Conservation (phyloP, 169 alveolate genomes). For the Sarcocystis neurona region DNA sequence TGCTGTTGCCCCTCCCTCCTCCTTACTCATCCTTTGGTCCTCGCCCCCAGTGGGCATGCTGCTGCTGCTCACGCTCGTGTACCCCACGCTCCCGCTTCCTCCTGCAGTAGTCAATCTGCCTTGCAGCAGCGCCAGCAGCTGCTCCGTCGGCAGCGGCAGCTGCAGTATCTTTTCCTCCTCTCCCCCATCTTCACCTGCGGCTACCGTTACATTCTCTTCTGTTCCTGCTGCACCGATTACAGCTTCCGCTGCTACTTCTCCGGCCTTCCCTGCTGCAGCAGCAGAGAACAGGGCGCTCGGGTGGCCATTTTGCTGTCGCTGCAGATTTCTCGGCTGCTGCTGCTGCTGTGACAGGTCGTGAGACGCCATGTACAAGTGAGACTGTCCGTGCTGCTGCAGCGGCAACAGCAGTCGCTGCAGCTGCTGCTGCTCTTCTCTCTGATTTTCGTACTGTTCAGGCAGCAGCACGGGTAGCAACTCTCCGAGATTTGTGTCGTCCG, state of each 20-base stretch:
- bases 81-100: neutral
- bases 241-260: neutral
- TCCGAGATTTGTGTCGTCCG: neutral
- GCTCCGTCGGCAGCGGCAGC: constrained; percentile 7
- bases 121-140: neutral
- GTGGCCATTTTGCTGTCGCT: neutral
- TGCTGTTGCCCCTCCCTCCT: too few relatives aligned
- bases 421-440: too few relatives aligned
- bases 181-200: neutral
- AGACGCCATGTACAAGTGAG: neutral
- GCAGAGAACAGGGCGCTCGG: neutral
- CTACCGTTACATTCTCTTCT: neutral
- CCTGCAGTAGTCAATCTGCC: neutral
- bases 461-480: neutral
- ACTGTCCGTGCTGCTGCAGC: neutral
- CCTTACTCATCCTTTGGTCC: too few relatives aligned
- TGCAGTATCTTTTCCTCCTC: neutral
- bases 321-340: neutral
- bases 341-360: neutral
- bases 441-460: neutral
- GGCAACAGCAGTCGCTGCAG: neutral
- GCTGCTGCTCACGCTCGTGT: neutral
- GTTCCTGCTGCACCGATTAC: neutral
- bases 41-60: neutral
- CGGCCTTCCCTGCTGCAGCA: neutral